phyloP scores from a whole-genome alignment of 2,329 filamentous ascomycete species.

The Sarocladiaceae sp. region DNA sequence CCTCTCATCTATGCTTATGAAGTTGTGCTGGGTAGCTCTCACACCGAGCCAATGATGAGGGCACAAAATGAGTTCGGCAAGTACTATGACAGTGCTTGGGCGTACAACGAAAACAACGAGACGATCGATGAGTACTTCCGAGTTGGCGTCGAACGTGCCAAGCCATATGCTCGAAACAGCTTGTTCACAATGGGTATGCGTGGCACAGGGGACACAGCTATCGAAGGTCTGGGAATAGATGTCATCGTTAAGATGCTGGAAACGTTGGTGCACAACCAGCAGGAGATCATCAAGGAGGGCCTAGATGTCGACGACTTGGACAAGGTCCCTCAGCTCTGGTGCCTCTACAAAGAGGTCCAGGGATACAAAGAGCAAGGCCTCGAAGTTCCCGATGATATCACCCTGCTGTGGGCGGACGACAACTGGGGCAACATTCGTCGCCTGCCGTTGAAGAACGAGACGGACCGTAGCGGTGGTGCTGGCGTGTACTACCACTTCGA shows the following conservation, averaged over 20 bases:
- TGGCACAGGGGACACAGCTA: constrained; percentile 61
- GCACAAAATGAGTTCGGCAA: constrained; percentile 52
- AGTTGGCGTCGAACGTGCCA: constrained; percentile 61
- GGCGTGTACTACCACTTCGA: constrained; percentile 63
- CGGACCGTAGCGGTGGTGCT: constrained; percentile 53
- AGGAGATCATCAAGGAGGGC: constrained; percentile 52
- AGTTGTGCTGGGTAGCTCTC: constrained; percentile 68
- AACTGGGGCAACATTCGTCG: constrained; percentile 64
- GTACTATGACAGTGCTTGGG: constrained; percentile 59
- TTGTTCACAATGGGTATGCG: constrained; percentile 69
- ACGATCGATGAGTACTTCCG: constrained; percentile 66
- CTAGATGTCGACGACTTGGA: constrained; percentile 33
- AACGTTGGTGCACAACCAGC: constrained; percentile 56
- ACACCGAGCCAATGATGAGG: constrained; percentile 68
- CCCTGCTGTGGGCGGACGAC: constrained; percentile 65
- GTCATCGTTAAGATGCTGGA: constrained; percentile 36
- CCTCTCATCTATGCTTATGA: constrained; percentile 69
- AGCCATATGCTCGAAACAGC: constrained; percentile 59
- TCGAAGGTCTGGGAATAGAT: constrained; percentile 12
- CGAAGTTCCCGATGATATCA: constrained; percentile 57
- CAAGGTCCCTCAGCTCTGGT: constrained; percentile 65
- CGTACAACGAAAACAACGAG: constrained; percentile 65
- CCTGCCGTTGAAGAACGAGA: constrained; percentile 57
- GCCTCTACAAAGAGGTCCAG: constrained; percentile 71
- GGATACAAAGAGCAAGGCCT: constrained; percentile 61